phyloP scores from a whole-genome alignment of 352 stramenopile genomes.

The Phytophthora hibernalis region DNA sequence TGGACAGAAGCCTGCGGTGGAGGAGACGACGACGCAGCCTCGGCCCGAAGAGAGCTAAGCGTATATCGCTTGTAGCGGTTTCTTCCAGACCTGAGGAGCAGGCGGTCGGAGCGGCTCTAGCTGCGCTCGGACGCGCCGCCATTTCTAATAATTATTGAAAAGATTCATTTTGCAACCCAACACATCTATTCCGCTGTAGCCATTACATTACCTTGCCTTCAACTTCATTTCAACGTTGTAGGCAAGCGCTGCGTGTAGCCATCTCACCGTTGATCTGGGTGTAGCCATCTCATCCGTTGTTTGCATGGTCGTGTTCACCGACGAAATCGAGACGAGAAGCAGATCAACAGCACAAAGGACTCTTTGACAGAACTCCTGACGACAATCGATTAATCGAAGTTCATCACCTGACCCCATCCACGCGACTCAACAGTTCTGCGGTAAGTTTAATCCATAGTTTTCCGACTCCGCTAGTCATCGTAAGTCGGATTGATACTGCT shows the following conservation, averaged over 20 bases:
- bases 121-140: neutral
- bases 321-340: no score
- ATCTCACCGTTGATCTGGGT: no score
- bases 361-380: no score
- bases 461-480: conserved; percentile 11
- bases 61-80: conserved; percentile 9
- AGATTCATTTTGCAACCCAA: conserved; percentile 29
- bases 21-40: conserved; percentile 35
- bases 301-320: no score
- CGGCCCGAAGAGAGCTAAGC: conserved; percentile 30
- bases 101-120: neutral
- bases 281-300: no score
- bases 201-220: conserved; percentile 7
- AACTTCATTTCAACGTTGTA: conserved; percentile 2
- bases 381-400: no score
- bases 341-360: no score
- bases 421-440: no score
- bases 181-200: conserved; percentile 15
- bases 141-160: conserved; percentile 44
- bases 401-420: no score
- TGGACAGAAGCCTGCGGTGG: conserved; percentile 20
- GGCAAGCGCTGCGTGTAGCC: conserved; percentile 16
- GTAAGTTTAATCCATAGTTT: neutral
- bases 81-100: conserved; percentile 10
- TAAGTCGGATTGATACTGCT: conserved; percentile 23